A percentile compares a stretch with the other conserved stretches of the same genome.
phyloP scores from a whole-genome alignment of 768 basidiomycete species.

The Amanita pseudoporphyria region DNA sequence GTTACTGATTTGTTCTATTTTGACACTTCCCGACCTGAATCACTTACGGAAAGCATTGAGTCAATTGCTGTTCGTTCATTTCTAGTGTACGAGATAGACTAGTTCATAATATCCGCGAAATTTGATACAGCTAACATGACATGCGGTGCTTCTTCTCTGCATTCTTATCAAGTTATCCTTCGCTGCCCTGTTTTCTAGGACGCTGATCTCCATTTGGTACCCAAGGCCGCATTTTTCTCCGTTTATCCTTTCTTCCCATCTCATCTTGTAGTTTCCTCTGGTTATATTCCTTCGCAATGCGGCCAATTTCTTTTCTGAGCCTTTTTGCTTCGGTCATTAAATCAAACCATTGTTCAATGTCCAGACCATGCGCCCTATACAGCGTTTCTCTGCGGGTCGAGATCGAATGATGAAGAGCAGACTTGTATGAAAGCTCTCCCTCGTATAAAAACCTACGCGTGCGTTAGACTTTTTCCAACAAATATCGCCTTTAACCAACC shows the following conservation, averaged over 20 bases:
- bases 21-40: no score
- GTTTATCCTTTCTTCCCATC: neutral
- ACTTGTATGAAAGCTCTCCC: constrained; percentile 21
- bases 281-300: constrained; percentile 57
- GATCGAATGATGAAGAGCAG: constrained; percentile 48
- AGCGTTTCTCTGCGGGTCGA: constrained; percentile 42
- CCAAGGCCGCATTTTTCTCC: no score
- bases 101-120: neutral
- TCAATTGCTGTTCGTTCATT: no score
- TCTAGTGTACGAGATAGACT: no score
- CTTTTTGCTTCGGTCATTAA: constrained; percentile 38
- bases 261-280: neutral
- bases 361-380: constrained; percentile 47
- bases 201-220: neutral
- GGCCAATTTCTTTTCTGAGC: constrained; percentile 41
- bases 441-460: constrained; percentile 43
- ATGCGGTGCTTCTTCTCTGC: no score
- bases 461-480: neutral
- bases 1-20: no score
- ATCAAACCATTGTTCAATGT: constrained; percentile 53
- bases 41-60: no score
- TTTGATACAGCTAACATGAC: neutral
- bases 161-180: no score
- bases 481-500: constrained; percentile 21
- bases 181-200: no score